phyloP scores from a whole-genome alignment of 1,139 yeast genomes.

The Pichia sp. region DNA sequence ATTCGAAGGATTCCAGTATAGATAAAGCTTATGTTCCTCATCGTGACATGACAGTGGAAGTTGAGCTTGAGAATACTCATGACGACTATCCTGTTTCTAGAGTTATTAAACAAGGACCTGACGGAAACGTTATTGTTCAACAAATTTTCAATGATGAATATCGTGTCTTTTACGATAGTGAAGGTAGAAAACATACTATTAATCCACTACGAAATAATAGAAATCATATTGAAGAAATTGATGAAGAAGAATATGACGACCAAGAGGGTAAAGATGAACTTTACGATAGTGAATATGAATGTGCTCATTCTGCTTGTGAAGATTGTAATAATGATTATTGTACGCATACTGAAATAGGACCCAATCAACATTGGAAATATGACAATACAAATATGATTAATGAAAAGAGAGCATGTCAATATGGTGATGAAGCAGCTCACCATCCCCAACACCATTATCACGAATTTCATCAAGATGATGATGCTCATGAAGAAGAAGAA shows the following conservation, averaged over 20 bases:
- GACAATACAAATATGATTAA: too few species aligned
- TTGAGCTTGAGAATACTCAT: slow-evolving; percentile 49
- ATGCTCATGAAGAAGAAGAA: slow-evolving; percentile 22
- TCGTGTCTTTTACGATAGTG: slow-evolving; percentile 13
- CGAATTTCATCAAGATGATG: slow-evolving; percentile 3
- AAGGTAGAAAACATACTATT: slow-evolving; percentile 4
- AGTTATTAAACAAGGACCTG: slow-evolving; percentile 64
- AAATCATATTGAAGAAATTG: slow-evolving; percentile 7
- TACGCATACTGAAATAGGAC: background rate
- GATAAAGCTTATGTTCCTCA: slow-evolving; percentile 17
- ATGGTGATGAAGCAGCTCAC: background rate
- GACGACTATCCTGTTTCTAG: slow-evolving; percentile 68
- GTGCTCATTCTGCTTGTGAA: slow-evolving; percentile 19
- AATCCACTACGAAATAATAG: background rate
- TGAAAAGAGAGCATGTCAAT: too few species aligned
- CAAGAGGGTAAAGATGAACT: slow-evolving; percentile 20
- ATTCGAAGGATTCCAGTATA: slow-evolving; percentile 18
- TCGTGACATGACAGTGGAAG: slow-evolving; percentile 27
- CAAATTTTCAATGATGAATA: slow-evolving; percentile 32
- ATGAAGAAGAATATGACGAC: slow-evolving; percentile 14
- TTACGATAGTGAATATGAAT: slow-evolving; percentile 16
- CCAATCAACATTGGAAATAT: background rate
- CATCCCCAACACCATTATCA: background rate
- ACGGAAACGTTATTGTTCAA: slow-evolving; percentile 69
- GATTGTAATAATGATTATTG: slow-evolving; percentile 11